phyloP scores from a whole-genome alignment of 1,139 yeast genomes.

The Torulaspora globosa region DNA sequence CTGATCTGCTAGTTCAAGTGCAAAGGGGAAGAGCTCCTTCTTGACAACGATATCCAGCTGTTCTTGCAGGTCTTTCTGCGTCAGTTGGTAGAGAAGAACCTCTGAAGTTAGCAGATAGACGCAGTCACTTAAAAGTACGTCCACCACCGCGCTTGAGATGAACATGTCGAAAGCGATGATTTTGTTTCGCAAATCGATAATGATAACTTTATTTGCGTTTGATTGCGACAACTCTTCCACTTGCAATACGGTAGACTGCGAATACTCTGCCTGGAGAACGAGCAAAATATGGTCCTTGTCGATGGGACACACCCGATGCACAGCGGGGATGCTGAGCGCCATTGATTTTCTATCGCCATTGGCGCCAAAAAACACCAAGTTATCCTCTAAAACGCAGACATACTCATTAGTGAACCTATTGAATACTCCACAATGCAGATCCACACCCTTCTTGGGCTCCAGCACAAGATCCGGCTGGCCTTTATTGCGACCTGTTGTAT shows the following conservation, averaged over 20 bases:
- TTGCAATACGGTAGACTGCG: constrained; percentile 32
- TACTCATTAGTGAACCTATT: constrained; percentile 28
- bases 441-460: constrained; percentile 64
- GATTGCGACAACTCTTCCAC: constrained; percentile 33
- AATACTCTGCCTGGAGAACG: constrained; percentile 31
- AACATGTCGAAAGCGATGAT: constrained; percentile 67
- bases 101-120: constrained; percentile 65
- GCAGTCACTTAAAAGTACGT: constrained; percentile 47
- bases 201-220: constrained; percentile 48
- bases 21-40: constrained; percentile 68
- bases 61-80: constrained; percentile 61
- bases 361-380: constrained; percentile 38
- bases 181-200: constrained; percentile 66
- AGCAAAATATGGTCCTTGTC: constrained; percentile 44
- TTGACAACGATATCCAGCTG: constrained; percentile 69
- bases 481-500: constrained; percentile 73
- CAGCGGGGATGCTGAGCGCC: constrained; percentile 51
- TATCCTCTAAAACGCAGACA: constrained; percentile 35
- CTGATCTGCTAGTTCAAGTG: constrained; percentile 63
- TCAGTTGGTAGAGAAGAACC: constrained; percentile 66
- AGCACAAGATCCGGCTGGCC: constrained; percentile 62
- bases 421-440: constrained; percentile 59
- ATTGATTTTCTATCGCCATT: constrained; percentile 55
- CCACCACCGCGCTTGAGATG: constrained; percentile 58
- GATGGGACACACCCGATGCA: constrained; percentile 46